Evolutionary conservation across 2,329 filamentous ascomycete genomes (phyloP).

Genomic region (Botrytis fragariae): DNA sequence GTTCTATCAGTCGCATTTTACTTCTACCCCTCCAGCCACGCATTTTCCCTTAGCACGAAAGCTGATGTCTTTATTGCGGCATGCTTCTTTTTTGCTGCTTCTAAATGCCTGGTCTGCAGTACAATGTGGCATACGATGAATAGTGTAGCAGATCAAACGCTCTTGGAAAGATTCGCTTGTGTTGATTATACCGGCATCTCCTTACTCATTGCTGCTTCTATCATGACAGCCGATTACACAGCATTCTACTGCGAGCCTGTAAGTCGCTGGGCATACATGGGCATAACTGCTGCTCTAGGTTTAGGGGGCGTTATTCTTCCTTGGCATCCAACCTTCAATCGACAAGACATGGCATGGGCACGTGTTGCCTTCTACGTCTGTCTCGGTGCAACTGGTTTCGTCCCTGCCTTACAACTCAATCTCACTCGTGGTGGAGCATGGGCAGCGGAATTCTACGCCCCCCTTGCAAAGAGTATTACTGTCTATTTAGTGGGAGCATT

Average conservation of each 20-base stretch:
- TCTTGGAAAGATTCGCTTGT: conserved; percentile 94
- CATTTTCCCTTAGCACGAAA: conserved; percentile 83
- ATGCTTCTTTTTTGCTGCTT: conserved; percentile 93
- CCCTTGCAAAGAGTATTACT: conserved; percentile 75
- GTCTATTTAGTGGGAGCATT: conserved; percentile 85
- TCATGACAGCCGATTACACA: conserved; percentile 97
- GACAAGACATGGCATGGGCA: conserved; percentile 85
- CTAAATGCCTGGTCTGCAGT: conserved; percentile 91
- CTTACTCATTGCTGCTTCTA: conserved; percentile 88
- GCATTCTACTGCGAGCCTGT: conserved; percentile 96
- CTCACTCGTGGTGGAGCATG: conserved; percentile 74
- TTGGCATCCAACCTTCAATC: conserved; percentile 95
- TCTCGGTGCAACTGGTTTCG: conserved; percentile 81
- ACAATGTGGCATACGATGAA: conserved; percentile 99
- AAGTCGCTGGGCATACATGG: conserved; percentile 83
- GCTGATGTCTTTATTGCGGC: conserved; percentile 88
- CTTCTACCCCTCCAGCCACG: conserved; percentile 85
- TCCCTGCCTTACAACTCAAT: conserved; percentile 82
- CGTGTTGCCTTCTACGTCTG: conserved; percentile 90
- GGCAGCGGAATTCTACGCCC: conserved; percentile 88
- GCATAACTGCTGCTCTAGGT: conserved; percentile 75
- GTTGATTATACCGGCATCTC: conserved; percentile 99
- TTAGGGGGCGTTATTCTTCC: conserved; percentile 86
- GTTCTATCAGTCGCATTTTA: conserved; percentile 90
- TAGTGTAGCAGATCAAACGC: conserved; percentile 82